Base-by-base conservation (phyloP, 23 red algal genomes). In the Gracilaria gracilis region DNA sequence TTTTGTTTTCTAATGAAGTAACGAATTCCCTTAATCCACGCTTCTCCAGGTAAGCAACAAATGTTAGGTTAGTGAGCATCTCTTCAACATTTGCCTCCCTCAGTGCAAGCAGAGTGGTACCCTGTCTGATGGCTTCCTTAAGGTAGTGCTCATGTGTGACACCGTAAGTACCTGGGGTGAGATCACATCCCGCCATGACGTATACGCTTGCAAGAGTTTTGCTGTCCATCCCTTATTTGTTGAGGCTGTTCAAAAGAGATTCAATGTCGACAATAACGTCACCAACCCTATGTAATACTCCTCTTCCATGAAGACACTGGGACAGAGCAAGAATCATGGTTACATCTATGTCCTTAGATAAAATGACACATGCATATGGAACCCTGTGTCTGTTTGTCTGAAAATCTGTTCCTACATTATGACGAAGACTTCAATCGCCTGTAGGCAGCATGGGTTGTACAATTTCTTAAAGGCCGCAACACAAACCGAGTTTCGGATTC, bases 261-360 rank as follows among this genome's bases (percentile, higher is more conserved):
- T 80, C 48, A 8, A 80, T 57, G 58, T 57, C 54, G 28, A 57
- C 58, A 2, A 80, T 24, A 6, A 9, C n/a, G 1, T 80, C 76
- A 12, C 25, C 20, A 6, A 80, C 49, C 8, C 58, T 4, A 61
- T 80, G 39, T 35, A 57, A 4, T 32, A 57, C 33, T 14, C 47
- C 4, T 48, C 1, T 80, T 19, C 25, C 21, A 61, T 35, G 48
- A 4, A 80, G 1, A 24, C 76, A 57, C 44, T 25, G 6, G 0
- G 76, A 23, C 0, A 55, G 76, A 2, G 76, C 76, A 24, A 80
- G 54, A 57, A 80, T 80, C 9, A 80, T 61, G 1, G 48, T 80
- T 1, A 80, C 76, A 20, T 80, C 48, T 24, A 21, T 80, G 76
- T 80, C 76, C 20, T 80, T 54, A 20, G 76, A 80, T 12, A 80